A percentile compares a stretch with the other conserved stretches of the same genome.
These are phyloP conservation scores for Talaromyces sp. DNA, from an alignment of 2,329 filamentous ascomycete species.

Conservation along the genomic window DNA sequence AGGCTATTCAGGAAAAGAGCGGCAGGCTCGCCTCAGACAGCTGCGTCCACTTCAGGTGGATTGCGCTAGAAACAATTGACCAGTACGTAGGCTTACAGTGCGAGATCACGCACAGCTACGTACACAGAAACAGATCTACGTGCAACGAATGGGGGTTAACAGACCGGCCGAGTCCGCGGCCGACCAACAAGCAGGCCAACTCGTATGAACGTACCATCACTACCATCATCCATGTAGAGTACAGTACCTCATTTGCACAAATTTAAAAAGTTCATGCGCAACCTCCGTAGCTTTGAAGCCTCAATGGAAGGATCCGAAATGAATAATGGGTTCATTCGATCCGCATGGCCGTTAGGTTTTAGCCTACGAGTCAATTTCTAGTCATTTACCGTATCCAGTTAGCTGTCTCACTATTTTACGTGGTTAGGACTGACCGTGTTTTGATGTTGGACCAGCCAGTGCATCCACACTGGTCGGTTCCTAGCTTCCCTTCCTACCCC, in stretches of 20 bases:
- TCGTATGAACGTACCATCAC: not conserved
- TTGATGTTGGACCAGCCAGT: too few species aligned
- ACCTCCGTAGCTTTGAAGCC: not conserved
- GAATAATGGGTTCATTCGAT: not conserved
- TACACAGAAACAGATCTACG: too few species aligned
- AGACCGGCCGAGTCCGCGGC: too few species aligned
- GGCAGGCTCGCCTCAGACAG: not conserved
- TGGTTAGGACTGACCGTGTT: too few species aligned
- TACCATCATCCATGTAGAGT: not conserved
- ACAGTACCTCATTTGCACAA: not conserved
- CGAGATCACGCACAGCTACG: not conserved
- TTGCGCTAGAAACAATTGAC: not conserved
- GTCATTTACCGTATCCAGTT: slow-evolving; percentile 6
- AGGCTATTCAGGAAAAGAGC: not conserved
- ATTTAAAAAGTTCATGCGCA: not conserved
- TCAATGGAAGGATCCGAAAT: slow-evolving; percentile 2
- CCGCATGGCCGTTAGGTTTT: not conserved
- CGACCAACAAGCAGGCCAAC: not conserved
- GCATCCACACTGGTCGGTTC: not conserved
- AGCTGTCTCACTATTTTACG: not conserved
- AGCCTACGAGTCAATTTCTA: not conserved
- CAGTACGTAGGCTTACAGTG: not conserved
- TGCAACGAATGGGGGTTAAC: too few species aligned
- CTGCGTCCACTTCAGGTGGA: not conserved
- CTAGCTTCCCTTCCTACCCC: too few species aligned